These are phyloP conservation scores for Macaranga tanarius DNA, from an alignment of 441 rosid species.

Conservation along the genomic window DNA sequence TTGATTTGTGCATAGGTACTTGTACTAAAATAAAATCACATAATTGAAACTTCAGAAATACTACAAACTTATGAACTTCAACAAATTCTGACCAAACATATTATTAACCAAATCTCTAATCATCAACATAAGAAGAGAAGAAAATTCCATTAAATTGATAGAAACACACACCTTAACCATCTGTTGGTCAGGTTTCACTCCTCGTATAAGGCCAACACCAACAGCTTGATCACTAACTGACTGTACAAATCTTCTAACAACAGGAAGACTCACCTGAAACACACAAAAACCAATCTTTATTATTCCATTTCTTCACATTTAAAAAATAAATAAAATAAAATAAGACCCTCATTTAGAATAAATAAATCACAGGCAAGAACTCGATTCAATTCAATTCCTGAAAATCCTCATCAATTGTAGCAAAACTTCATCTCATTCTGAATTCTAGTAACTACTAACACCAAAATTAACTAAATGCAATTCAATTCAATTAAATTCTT, in stretches of 20 bases:
- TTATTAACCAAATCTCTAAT: too few species aligned
- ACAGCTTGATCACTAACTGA: slow-evolving; percentile 88
- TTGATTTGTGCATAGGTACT: neutral
- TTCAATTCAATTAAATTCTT: too few species aligned
- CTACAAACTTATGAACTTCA: neutral
- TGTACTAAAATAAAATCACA: neutral
- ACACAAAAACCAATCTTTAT: slow-evolving; percentile 26
- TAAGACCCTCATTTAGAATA: neutral
- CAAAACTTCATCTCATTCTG: neutral
- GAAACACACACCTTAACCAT: slow-evolving; percentile 70
- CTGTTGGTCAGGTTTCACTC: slow-evolving; percentile 96
- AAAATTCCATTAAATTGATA: neutral
- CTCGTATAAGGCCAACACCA: slow-evolving; percentile 81
- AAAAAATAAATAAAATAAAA: too few species aligned
- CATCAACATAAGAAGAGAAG: too few species aligned
- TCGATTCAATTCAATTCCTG: too few species aligned
- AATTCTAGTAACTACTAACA: neutral
- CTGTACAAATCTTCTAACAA: slow-evolving; percentile 95
- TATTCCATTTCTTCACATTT: neutral
- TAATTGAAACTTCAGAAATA: neutral
- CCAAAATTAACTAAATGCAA: neutral
- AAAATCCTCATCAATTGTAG: too few species aligned
- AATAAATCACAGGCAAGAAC: neutral
- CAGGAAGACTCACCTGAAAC: slow-evolving; percentile 95
- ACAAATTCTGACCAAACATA: neutral